Evolutionary conservation across 2,329 filamentous ascomycete species (phyloP), one percentile per base, ranked within the genome.

Genomic region (Sclerotinia subarctica): DNA sequence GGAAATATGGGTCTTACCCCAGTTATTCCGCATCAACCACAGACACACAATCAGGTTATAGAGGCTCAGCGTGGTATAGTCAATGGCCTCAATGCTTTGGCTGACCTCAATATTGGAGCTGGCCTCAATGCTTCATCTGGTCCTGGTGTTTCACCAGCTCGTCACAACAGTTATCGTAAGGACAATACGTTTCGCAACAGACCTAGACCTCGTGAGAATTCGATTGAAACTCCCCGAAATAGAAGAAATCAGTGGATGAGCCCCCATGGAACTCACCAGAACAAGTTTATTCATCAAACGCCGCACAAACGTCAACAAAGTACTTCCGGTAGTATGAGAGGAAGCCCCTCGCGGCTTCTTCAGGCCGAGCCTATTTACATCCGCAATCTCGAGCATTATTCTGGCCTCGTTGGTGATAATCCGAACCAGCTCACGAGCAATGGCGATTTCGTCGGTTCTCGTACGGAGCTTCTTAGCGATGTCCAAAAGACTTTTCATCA

Each of bases 341-440:
- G 21, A 24, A 67, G 57, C 32, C 65, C 65, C 13, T 13, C 65
- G 26, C 38, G 26, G 46, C 49, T 10, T 32, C 4, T 13, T 44
- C 65, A 53, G 6, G 21, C 19, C 13, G 64, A 62, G 21, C 69
- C 67, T 21, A 58, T 70, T 19, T 70, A 70, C 44, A 42, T 70
- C 8, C 67, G 51, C 24, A 69, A 67, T 32, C 24, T 60, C 5
- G 66, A 69, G 46, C 66, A 29, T 29, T 32, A 19, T 24, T 24
- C 47, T 29, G 7, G 19, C 21, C 8, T 35, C 3, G n/a, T n/a
- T 42, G 5, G 8, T 26, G 11, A 46, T 26, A 38, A 5, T 4
- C 51, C 17, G n/a, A 47, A 26, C 13, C 57, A 47, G 26, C 26
- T 3, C 21, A 63, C n/a, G 26, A 51, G 21, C 5, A 46, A 49